Base-by-base conservation (phyloP, 768 basidiomycete genomes). In the Phanerodontia chrysosporium region DNA sequence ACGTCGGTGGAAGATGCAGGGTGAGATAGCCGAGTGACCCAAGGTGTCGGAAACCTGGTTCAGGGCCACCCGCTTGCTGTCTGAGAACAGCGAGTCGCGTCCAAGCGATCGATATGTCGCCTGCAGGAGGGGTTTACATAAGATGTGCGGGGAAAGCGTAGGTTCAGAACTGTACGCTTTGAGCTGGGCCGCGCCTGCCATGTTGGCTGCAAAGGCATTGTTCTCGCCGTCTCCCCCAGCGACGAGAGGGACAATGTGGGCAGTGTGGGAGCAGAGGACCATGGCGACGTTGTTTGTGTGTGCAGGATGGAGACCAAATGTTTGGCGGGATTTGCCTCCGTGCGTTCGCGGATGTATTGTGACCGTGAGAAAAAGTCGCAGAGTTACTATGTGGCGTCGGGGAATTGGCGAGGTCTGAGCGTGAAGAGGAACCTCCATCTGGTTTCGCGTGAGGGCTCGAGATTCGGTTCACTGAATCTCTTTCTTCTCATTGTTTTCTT, bases 401-500 rank as follows among this genome's bases (percentile, higher is more conserved):
- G 27, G 25, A 51, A 45, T 42, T 18, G 30, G 49, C 45, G 44
- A 36, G 59, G 59, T 60, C 57, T 60, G 59, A 60, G 59, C 45
- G 59, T 55, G 55, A 61, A 59, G 65, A 64, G 66, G 58, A 66
- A 65, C 69, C 65, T 63, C 62, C 64, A 64, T 64, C 59, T 60
- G 64, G 68, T 58, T 58, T 61, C 60, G 58, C 60, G 49, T 46
- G 58, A 57, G 46, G 53, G 42, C 27, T 61, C 24, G 60, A 35
- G 58, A 42, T 54, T 46, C 51, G 48, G n/a, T 61, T 59, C 55
- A 6, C 42, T 25, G 46, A 45, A 39, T 57, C 55, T 61, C 54
- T 45, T 57, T 49, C 53, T 59, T 65, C 62, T 58, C 68, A 67
- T 69, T 69, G 68, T 68, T 58, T 66, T 66, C 64, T 61, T 61